These are phyloP conservation scores for Colletotrichum chlorophyti DNA, from an alignment of 2,329 filamentous ascomycete genomes.

Conservation along the genomic window DNA sequence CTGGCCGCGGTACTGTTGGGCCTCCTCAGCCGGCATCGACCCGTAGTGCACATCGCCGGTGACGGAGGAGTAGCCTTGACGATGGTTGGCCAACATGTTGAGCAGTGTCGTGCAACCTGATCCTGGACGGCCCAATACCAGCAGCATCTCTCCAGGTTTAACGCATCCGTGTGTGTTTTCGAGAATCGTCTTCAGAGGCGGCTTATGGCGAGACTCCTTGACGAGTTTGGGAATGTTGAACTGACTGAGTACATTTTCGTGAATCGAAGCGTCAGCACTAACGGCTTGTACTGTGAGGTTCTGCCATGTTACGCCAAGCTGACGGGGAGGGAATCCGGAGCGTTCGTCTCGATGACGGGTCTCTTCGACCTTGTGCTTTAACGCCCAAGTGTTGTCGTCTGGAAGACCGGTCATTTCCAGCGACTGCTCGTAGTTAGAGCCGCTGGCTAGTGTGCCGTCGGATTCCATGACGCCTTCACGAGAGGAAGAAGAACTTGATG, in stretches of 20 bases:
- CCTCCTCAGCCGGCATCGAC: conserved; percentile 53
- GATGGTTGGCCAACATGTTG: conserved; percentile 71
- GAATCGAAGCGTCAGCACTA: conserved; percentile 66
- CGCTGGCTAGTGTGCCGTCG: conserved; percentile 20
- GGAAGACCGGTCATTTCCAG: conserved; percentile 1
- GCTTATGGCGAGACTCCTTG: conserved; percentile 59
- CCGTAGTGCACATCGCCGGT: conserved; percentile 66
- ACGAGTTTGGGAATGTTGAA: conserved; percentile 61
- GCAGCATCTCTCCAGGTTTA: conserved; percentile 75
- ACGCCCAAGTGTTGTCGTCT: conserved; percentile 42
- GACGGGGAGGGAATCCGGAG: conserved; percentile 53
- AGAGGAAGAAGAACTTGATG: neutral
- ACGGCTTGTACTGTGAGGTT: conserved; percentile 68
- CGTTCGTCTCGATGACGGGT: conserved; percentile 49
- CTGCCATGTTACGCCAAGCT: conserved; percentile 70
- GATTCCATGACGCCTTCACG: conserved; percentile 25
- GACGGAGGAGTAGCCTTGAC: conserved; percentile 64
- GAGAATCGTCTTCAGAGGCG: conserved; percentile 69
- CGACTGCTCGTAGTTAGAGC: conserved; percentile 25
- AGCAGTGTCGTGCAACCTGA: conserved; percentile 75
- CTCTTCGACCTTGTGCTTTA: conserved; percentile 55
- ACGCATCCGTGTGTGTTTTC: conserved; percentile 72
- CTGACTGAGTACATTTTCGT: conserved; percentile 69
- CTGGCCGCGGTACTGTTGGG: conserved; percentile 60
- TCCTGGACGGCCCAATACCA: conserved; percentile 73